Percentiles rank a stretch among this genome's conserved stretches.
These are phyloP conservation scores for Daldinia childiae DNA, from an alignment of 495 filamentous ascomycete genomes.

Conservation along the genomic window DNA sequence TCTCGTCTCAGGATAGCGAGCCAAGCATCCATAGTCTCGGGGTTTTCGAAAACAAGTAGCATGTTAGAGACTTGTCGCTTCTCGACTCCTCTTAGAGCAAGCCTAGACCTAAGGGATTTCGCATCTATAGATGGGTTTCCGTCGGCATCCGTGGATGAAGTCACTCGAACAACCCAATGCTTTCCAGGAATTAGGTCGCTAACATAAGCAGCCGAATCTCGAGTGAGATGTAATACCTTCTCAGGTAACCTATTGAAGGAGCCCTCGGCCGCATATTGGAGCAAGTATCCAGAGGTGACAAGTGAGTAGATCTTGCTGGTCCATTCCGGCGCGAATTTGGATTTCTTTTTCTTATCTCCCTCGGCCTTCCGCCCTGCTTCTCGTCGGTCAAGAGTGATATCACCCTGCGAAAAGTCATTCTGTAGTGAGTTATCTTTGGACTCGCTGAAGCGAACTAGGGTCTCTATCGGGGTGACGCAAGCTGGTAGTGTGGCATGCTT, in stretches of 20 bases:
- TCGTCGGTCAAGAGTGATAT: conserved; percentile 36
- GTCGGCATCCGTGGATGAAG: conserved; percentile 74
- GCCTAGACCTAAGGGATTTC: conserved; percentile 73
- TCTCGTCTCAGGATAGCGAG: conserved; percentile 70
- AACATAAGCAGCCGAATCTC: conserved; percentile 90
- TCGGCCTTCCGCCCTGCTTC: conserved; percentile 50
- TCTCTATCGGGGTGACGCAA: conserved; percentile 61
- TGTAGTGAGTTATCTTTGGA: conserved; percentile 56
- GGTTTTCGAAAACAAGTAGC: conserved; percentile 80
- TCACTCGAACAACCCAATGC: conserved; percentile 92
- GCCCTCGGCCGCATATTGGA: conserved; percentile 88
- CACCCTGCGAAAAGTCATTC: conserved; percentile 53
- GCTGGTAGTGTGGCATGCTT: conserved; percentile 63
- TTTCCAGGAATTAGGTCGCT: conserved; percentile 92
- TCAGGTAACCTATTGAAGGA: conserved; percentile 84
- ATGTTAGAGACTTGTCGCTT: conserved; percentile 72
- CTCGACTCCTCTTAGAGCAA: conserved; percentile 72
- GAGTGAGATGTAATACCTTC: conserved; percentile 82
- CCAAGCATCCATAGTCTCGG: conserved; percentile 90
- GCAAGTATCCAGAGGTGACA: conserved; percentile 80
- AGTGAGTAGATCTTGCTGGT: conserved; percentile 85
- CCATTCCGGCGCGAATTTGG: conserved; percentile 71
- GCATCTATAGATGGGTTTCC: conserved; percentile 61
- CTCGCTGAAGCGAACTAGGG: conserved; percentile 70
- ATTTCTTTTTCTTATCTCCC: conserved; percentile 55